Conservation (phyloP, 164 flowering plant species). For the Aristolochia californica region DNA sequence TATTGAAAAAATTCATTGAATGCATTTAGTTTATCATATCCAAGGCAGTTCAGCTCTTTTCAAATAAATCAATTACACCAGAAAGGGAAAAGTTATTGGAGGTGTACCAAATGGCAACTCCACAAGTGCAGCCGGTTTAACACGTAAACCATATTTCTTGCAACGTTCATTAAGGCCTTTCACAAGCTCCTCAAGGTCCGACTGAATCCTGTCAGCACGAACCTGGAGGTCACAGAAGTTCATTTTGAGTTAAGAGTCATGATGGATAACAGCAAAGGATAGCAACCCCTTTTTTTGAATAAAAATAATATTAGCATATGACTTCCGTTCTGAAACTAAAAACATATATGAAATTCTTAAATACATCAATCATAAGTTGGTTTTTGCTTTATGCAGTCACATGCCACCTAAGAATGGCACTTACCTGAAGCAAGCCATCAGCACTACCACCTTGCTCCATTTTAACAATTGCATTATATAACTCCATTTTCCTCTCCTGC, state of each 20-base stretch:
- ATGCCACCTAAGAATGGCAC: slow-evolving; percentile 1
- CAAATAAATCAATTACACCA: too few species aligned
- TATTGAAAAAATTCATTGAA: background rate
- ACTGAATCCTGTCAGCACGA: slow-evolving; percentile 65
- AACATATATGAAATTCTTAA: too few species aligned
- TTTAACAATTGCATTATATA: slow-evolving; percentile 79
- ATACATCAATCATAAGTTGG: too few species aligned
- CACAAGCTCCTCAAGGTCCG: slow-evolving; percentile 70
- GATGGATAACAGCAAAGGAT: background rate
- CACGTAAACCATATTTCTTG: slow-evolving; percentile 79
- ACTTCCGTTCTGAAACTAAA: too few species aligned
- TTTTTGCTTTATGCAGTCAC: background rate
- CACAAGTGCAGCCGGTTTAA: slow-evolving; percentile 58
- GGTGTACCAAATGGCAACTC: slow-evolving; percentile 90
- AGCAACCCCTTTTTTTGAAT: background rate
- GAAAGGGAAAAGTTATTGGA: too few species aligned
- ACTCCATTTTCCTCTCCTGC: slow-evolving; percentile 71
- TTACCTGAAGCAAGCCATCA: slow-evolving; percentile 66
- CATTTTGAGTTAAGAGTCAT: too few species aligned
- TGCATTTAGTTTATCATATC: too few species aligned
- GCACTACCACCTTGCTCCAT: slow-evolving; percentile 61
- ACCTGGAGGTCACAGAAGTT: slow-evolving; percentile 32
- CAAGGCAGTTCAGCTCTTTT: too few species aligned
- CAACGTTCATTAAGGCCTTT: slow-evolving; percentile 81
- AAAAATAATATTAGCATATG: background rate